Evolutionary conservation across 768 basidiomycete species (phyloP).

Genomic region (Lanmaoa pseudosensibilis): DNA sequence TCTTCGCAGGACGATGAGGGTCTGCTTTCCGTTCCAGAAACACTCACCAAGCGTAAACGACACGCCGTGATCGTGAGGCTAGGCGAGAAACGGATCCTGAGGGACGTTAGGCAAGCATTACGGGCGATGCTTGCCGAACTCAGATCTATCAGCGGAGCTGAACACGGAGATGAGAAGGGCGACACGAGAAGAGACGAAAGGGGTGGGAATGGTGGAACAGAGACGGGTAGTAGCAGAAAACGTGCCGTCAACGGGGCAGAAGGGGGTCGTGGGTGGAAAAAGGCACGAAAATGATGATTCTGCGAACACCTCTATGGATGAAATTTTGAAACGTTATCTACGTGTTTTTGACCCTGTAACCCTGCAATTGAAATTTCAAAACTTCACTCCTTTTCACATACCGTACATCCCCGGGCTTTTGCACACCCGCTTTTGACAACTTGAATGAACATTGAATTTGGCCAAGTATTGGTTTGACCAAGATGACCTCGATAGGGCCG

Average conservation of each 20-base stretch:
- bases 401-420: not conserved
- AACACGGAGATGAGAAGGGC: not conserved
- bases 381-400: not conserved
- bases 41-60: conserved; percentile 46
- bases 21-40: conserved; percentile 30
- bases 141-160: not conserved
- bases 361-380: not conserved
- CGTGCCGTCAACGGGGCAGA: conserved; percentile 8
- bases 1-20: conserved; percentile 49
- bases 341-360: not conserved
- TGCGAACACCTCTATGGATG: not conserved
- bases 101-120: conserved; percentile 23
- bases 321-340: not conserved
- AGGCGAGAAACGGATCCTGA: conserved; percentile 76
- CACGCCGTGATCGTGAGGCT: conserved; percentile 73
- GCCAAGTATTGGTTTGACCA: not conserved
- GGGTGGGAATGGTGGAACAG: not conserved
- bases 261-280: conserved; percentile 19
- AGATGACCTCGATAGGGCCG: not conserved
- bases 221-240: conserved; percentile 12
- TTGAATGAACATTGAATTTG: not conserved
- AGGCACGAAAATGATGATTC: conserved; percentile 15
- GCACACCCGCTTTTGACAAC: too few relatives aligned
- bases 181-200: not conserved
- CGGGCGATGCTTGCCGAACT: conserved; percentile 7